A percentile compares a stretch with the other conserved stretches of the same genome.
Conservation (phyloP, 768 basidiomycete genomes). For the Pleurotus citrinopileatus region DNA sequence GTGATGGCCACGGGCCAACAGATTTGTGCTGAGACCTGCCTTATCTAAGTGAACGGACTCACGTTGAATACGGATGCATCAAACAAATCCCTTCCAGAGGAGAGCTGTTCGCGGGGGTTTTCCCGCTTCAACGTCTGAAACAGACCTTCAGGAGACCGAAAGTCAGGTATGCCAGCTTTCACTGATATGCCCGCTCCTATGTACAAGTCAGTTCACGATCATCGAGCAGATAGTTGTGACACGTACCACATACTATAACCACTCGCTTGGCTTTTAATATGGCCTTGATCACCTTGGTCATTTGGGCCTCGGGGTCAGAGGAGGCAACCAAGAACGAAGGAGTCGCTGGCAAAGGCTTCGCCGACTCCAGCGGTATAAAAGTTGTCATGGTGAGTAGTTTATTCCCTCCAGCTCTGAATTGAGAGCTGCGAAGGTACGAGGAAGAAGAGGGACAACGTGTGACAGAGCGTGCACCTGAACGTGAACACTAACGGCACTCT, state of each 20-base stretch:
- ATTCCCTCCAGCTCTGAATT: background rate
- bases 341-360: slow-evolving; percentile 41
- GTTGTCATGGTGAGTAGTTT: slow-evolving; percentile 48
- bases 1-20: background rate
- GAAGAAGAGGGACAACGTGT: slow-evolving; percentile 11
- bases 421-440: slow-evolving; percentile 16
- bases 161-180: slow-evolving; percentile 86
- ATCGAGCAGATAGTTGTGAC: slow-evolving; percentile 11
- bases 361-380: slow-evolving; percentile 56
- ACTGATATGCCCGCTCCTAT: slow-evolving; percentile 88
- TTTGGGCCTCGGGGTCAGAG: slow-evolving; percentile 41
- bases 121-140: slow-evolving; percentile 78
- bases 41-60: slow-evolving; percentile 23
- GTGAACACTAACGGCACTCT: background rate
- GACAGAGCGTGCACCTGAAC: background rate
- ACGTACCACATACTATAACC: slow-evolving; percentile 84
- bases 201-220: slow-evolving; percentile 6
- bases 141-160: slow-evolving; percentile 76
- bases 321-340: slow-evolving; percentile 56
- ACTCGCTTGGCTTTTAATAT: slow-evolving; percentile 79
- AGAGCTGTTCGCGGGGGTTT: slow-evolving; percentile 67
- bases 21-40: background rate
- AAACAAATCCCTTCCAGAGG: slow-evolving; percentile 84
- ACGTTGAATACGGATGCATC: slow-evolving; percentile 90
- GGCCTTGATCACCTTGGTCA: slow-evolving; percentile 56